Base-by-base conservation (phyloP, 495 filamentous ascomycete genomes). In the Neurospora terricola region DNA sequence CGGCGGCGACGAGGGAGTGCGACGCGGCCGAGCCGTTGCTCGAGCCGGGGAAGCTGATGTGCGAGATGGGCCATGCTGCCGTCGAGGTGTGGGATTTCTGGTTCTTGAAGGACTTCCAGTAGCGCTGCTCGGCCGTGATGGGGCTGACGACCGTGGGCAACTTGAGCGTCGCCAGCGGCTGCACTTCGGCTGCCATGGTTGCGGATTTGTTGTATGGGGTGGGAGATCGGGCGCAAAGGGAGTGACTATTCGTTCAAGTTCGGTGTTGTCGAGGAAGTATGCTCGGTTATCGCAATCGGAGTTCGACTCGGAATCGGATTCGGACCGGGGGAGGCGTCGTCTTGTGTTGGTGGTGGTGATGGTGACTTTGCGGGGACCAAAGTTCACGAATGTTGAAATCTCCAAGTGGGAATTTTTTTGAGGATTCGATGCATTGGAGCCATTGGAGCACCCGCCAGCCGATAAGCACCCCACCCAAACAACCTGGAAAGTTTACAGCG, bases 101-200 rank as follows among this genome's bases (percentile, higher is more conserved):
- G 62, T 94, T 95, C 81, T 91, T 92, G 86, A 99, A 99, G 42
- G 90, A 91, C 75, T 90, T 90, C 81, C 96, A 99, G 86, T 98
- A 98, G 76, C 90, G 87, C 82, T 98, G 94, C 84, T 99, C 96
- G 66, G 94, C 89, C 5, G 94, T 97, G 37, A 91, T 78, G 70
- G 90, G 87, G 27, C 87, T 87, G 72, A 92, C 91, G 40, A 91
- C 91, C 34, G 87, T 83, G 38, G 95, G 91, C 75, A 97, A 89
- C 87, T 94, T 96, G 80, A 97, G 83, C 78, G 90, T 91, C 80
- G 91, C 91, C 72, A 97, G 85, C 75, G 92, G 91, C 77, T 90
- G 88, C 74, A 98, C 91, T 81, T 93, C 90, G 73, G 94, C 92
- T 75, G 96, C 95, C 96, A 99, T 99, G 74, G 76, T 78, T 66